Evolutionary conservation across 148 eudicot species (phyloP), one percentile per base, ranked within the genome.

Genomic region (Nepenthes mirabilis): DNA sequence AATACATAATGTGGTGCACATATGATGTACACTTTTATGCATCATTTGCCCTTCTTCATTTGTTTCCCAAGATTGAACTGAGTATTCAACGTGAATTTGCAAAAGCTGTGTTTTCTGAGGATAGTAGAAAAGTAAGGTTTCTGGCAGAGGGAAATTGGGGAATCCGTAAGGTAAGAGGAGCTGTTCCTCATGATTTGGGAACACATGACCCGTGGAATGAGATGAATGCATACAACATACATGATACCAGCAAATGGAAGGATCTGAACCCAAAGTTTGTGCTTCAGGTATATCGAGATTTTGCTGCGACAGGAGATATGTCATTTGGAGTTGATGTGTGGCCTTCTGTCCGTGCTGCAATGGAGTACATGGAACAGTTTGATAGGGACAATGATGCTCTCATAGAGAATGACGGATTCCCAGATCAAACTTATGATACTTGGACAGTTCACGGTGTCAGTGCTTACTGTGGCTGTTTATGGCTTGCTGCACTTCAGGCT

Each of bases 381-480:
- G 99, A 94, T 73, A 55, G 77, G 72, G 99, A 94, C 57, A 69
- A 75, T 53, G 99, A 94, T 62, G 77, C 86, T 61, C 83, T 94
- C 37, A 94, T 94, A 55, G 99, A 94, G 68, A 94, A 94, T 65
- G 99, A 94, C 56, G 99, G 99, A 43, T 94, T 94, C 61, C 99
- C 97, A 0, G 99, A 94, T 73, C 99, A 94, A 67, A 94, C 99
- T 10, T 94, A 94, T 52, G 99, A 94, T 75, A 75, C 99, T 52
- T 94, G 99, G 99, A 94, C 99, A 3, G 99, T 89, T 48, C 99
- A 94, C 34, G 99, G 99, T 33, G 74, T 89, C 69, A 94, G 99
- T 67, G 95, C 99, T 12, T 94, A 94, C 47, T 89, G 99, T 76
- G 99, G 99, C 32, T 73, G 97, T 34, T 78, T 94, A 65, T 94